phyloP scores from a whole-genome alignment of 306 rosid genomes.

The Dalbergia oliveri region DNA sequence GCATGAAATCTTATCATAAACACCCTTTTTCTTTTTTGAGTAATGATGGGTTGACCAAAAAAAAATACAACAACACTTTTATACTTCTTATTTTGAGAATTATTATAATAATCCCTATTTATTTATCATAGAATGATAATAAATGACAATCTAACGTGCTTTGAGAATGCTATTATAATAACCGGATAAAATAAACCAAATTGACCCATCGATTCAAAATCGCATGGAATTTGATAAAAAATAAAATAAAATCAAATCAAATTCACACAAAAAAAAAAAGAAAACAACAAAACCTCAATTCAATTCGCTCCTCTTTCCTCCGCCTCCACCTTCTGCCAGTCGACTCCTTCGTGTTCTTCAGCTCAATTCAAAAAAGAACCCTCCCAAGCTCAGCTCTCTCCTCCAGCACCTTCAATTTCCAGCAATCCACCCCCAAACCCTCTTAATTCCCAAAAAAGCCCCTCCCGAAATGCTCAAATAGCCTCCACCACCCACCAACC shows the following conservation, averaged over 20 bases:
- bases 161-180: background rate
- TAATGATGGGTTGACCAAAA: too few relatives aligned
- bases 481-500: constrained; percentile 38
- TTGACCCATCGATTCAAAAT: constrained; percentile 52
- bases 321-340: constrained; percentile 14
- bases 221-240: constrained; percentile 46
- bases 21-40: too few relatives aligned
- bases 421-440: background rate
- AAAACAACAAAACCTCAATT: background rate
- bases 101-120: too few relatives aligned
- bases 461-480: constrained; percentile 46
- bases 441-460: constrained; percentile 48
- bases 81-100: too few relatives aligned
- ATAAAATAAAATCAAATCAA: constrained; percentile 4
- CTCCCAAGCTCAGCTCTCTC: background rate
- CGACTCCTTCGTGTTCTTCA: constrained; percentile 22
- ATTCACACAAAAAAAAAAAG: background rate
- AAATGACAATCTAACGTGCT: background rate
- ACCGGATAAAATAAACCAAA: constrained; percentile 41
- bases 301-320: background rate
- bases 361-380: constrained; percentile 16
- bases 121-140: too few relatives aligned
- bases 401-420: background rate
- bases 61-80: too few relatives aligned
- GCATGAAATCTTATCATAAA: too few relatives aligned